These are phyloP conservation scores for Penicillium tannophilum DNA, from an alignment of 495 filamentous ascomycete genomes.

Conservation along the genomic window DNA sequence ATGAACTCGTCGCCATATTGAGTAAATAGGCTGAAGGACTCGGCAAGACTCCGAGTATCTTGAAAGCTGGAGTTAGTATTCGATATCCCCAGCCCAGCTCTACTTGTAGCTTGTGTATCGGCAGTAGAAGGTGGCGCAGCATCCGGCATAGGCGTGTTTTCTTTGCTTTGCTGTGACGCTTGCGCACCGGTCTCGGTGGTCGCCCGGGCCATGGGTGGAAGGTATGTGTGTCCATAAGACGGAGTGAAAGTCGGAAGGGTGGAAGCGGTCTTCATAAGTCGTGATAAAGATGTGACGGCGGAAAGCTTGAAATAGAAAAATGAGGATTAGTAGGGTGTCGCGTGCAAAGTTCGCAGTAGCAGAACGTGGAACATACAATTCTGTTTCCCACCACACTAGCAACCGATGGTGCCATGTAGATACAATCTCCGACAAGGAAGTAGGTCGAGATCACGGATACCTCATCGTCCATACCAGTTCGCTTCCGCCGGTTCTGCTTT, in stretches of 20 bases:
- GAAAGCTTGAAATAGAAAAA: conserved; percentile 58
- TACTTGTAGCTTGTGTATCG: conserved; percentile 35
- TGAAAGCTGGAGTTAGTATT: conserved; percentile 35
- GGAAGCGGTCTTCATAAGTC: conserved; percentile 63
- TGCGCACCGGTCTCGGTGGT: conserved; percentile 34
- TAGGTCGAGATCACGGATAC: conserved; percentile 75
- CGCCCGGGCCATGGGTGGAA: conserved; percentile 50
- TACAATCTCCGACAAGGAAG: conserved; percentile 80
- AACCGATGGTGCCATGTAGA: conserved; percentile 87
- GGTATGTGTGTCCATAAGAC: conserved; percentile 72
- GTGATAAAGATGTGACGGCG: conserved; percentile 63
- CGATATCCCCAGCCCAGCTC: conserved; percentile 40
- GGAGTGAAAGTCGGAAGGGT: conserved; percentile 72
- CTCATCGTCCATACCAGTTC: conserved; percentile 62
- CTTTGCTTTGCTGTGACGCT: conserved; percentile 52
- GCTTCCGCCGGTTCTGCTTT: conserved; percentile 75
- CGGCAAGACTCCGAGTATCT: conserved; percentile 61
- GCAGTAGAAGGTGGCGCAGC: conserved; percentile 23
- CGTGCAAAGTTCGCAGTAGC: background rate
- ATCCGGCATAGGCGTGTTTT: conserved; percentile 63
- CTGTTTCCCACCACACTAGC: conserved; percentile 74
- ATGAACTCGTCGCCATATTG: conserved; percentile 77
- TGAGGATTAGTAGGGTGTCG: conserved; percentile 24
- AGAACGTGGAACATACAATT: conserved; percentile 56
- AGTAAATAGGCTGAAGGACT: conserved; percentile 65